Evolutionary conservation across 331 rosid genomes (phyloP).

Genomic region (Phaseolus coccineus): DNA sequence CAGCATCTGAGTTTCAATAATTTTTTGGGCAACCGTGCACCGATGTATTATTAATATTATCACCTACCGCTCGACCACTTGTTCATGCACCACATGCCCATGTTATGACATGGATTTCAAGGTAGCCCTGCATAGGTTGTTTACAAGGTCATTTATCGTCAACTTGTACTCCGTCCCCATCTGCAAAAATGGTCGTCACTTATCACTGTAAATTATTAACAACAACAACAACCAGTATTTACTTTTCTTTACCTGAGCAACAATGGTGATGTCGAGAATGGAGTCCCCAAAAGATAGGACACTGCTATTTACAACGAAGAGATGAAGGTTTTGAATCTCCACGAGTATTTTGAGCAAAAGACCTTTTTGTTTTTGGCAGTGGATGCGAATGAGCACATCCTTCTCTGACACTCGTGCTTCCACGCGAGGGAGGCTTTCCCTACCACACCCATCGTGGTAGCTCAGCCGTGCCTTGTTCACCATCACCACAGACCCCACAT

Average conservation of each 20-base stretch:
- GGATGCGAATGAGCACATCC: slow-evolving; percentile 51
- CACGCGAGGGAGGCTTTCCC: slow-evolving; percentile 57
- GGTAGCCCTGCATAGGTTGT: slow-evolving; percentile 46
- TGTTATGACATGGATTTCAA: slow-evolving; percentile 22
- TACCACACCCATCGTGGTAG: slow-evolving; percentile 38
- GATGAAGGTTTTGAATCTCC: slow-evolving; percentile 49
- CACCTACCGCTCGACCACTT: background rate
- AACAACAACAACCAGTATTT: no score
- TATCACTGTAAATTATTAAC: no score
- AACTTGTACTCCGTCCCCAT: slow-evolving; percentile 37
- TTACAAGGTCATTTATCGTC: slow-evolving; percentile 40
- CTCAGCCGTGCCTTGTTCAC: slow-evolving; percentile 44
- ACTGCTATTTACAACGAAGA: slow-evolving; percentile 40
- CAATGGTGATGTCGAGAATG: slow-evolving; percentile 42
- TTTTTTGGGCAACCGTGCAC: background rate
- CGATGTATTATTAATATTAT: background rate
- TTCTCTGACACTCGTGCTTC: slow-evolving; percentile 68
- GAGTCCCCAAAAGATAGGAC: slow-evolving; percentile 52
- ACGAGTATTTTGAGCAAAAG: slow-evolving; percentile 43
- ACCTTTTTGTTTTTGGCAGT: slow-evolving; percentile 50
- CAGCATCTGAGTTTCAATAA: background rate
- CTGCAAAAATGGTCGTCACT: slow-evolving; percentile 15
- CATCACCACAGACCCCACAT: slow-evolving; percentile 11
- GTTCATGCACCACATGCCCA: background rate
- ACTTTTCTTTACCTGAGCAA: slow-evolving; percentile 43